Base-by-base conservation (phyloP, 768 basidiomycete genomes). In the Podaxis sp. region DNA sequence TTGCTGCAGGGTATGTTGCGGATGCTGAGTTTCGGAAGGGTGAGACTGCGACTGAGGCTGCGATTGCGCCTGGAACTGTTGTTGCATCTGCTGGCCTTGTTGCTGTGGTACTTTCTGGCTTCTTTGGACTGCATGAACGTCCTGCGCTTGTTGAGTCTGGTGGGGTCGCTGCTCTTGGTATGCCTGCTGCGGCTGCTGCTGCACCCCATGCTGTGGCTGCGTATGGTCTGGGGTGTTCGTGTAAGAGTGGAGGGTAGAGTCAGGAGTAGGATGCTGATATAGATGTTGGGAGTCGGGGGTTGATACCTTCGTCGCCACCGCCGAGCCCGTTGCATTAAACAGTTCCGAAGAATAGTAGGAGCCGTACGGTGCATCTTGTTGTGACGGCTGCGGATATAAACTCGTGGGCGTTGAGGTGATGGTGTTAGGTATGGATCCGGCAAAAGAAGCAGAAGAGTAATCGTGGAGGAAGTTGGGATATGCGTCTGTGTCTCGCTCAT, bases 181-280 rank as follows among this genome's bases (percentile, higher is more conserved):
- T 38, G 66, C 51, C 33, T 68, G 71, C 7, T 40, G 22, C 46
- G 54, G 60, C 59, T 52, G 53, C 49, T 63, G 28, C 28, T 30
- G 28, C 6, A 30, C 28, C 28, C 28, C 28, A 30, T 6, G 6
- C 28, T 30, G 40, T 12, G 59, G 52, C 36, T 71, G 69, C n/a
- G 65, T 60, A 41, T 73, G 68, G 52, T 74, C 74, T 26, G 75
- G 71, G 7, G 73, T 68, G 46, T 63, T 71, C 20, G 72, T 62
- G 51, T 73, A 71, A 20, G 76, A 74, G 59, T 70, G 71, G 12
- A 63, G 40, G 13, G 65, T 66, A 0, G 73, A 68, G 41, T 72
- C 72, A 33, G 73, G 67, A 17, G 69, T 72, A n/a, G 66, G 60
- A 2, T 66, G 60, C 11, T 66, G 65, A 48, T 70, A 71, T 5